Conservation (phyloP, 441 rosid genomes). For the Erodium moschatum region DNA sequence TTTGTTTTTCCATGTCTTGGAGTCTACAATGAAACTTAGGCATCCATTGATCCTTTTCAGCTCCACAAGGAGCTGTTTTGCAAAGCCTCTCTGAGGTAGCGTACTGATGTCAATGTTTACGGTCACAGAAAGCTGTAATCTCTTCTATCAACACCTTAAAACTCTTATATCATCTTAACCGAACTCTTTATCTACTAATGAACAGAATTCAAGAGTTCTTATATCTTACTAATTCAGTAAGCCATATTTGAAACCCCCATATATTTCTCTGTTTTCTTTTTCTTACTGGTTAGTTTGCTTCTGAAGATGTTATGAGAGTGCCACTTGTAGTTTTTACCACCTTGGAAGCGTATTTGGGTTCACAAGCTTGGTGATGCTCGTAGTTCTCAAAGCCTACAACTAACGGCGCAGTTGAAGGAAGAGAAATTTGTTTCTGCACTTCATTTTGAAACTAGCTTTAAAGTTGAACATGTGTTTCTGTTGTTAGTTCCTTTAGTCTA, state of each 20-base stretch:
- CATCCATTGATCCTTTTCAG: background rate
- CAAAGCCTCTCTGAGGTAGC: background rate
- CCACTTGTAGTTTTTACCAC: background rate
- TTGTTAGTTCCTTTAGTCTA: constrained; percentile 3
- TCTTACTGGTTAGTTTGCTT: background rate
- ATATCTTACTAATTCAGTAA: background rate
- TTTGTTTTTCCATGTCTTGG: too few relatives aligned
- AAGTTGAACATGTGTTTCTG: background rate
- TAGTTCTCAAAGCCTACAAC: constrained; percentile 2
- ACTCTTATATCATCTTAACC: background rate
- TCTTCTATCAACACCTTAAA: background rate
- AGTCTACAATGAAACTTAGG: too few relatives aligned
- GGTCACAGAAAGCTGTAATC: background rate
- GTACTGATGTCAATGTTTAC: background rate
- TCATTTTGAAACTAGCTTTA: constrained; percentile 5
- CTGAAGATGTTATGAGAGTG: background rate
- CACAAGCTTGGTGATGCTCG: background rate
- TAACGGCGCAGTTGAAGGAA: background rate
- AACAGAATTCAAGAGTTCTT: background rate
- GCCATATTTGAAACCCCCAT: background rate
- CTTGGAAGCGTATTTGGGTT: background rate
- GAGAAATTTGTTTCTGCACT: constrained; percentile 3
- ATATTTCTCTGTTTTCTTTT: background rate
- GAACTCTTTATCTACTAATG: background rate
- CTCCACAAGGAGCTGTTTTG: background rate